Conservation (phyloP, 2,329 filamentous ascomycete genomes). For the Madurella fahalii region DNA sequence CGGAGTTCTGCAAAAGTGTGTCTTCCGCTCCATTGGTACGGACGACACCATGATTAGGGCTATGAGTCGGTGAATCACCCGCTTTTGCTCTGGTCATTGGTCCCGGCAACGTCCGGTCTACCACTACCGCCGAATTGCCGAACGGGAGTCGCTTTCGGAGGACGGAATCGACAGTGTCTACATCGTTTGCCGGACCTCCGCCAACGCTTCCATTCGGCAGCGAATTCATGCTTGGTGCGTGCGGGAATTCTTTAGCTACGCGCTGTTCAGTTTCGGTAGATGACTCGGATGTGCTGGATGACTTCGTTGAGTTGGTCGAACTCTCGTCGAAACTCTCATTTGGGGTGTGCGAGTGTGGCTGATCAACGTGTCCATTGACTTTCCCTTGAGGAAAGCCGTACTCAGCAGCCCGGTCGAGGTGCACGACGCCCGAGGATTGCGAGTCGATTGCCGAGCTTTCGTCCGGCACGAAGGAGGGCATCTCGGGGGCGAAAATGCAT, state of each 20-base stretch:
- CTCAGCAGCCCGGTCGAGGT: conserved; percentile 39
- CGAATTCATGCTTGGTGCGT: conserved; percentile 54
- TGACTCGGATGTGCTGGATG: conserved; percentile 46
- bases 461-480: conserved; percentile 54
- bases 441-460: conserved; percentile 41
- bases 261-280: conserved; percentile 43
- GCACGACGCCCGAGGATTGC: conserved; percentile 40
- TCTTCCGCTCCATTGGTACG: conserved; percentile 34
- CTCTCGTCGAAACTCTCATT: conserved; percentile 53
- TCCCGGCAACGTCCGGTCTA: conserved; percentile 27
- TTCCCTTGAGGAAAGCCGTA: conserved; percentile 32
- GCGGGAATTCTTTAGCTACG: conserved; percentile 39
- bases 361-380: conserved; percentile 31
- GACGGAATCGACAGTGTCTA: conserved; percentile 16
- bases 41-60: conserved; percentile 31
- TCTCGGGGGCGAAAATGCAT: conserved; percentile 29
- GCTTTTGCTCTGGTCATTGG: conserved; percentile 18
- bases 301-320: conserved; percentile 46
- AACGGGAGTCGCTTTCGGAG: conserved; percentile 25
- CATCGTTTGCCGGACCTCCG: conserved; percentile 34
- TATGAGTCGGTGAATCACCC: conserved; percentile 26
- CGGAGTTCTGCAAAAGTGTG: conserved; percentile 31
- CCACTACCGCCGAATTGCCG: conserved; percentile 25
- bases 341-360: conserved; percentile 40
- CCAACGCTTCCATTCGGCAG: conserved; percentile 52